Evolutionary conservation across 805 yeast species (phyloP), one percentile per base, ranked within the genome.

Genomic region (Schizosaccharomyces pombe): DNA sequence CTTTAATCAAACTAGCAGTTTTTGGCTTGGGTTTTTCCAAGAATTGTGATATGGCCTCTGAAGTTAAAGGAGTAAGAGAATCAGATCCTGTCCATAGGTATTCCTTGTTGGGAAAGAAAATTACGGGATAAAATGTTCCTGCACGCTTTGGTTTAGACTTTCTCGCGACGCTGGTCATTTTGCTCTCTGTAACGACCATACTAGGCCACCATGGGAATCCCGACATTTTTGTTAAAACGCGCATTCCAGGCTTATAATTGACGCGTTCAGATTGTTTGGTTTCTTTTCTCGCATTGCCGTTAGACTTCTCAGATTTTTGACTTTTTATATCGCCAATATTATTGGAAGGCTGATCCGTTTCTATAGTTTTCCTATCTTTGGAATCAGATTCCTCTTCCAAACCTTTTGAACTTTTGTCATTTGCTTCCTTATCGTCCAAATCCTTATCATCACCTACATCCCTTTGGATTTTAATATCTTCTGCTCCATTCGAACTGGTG

Each of bases 181-280:
- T 19, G 31, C 14, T 29, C 14, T 19, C 30, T 22, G 49, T 43
- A 43, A 43, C 26, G 11, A 43, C 26, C 28, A 43, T 43, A 22
- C 49, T 43, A 1, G 49, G 49, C 49, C 49, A 43, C 49, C 49
- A 43, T 6, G 49, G 49, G n/a, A 43, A 43, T 2, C 49, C 49
- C 8, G 49, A 28, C 9, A 43, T 28, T 29, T 43, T 43, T 8
- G 49, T 43, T 22, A 43, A 26, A n/a, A 43, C 49, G 26, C 28
- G 30, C 30, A 26, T 43, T 5, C 49, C 49, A 2, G 49, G 14
- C 14, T 19, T 26, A 14, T 22, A 43, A 5, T 43, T 24, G 2
- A 9, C 31, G n/a, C 8, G n/a, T 37, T 11, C 24, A 8, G n/a
- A 16, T 37, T 37, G 24, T 14, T 24, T 24, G 22, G 24, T 14